Evolutionary conservation across 352 stramenopile species (phyloP), one percentile per base, ranked within the genome.

Genomic region (Pythium chondricola): DNA sequence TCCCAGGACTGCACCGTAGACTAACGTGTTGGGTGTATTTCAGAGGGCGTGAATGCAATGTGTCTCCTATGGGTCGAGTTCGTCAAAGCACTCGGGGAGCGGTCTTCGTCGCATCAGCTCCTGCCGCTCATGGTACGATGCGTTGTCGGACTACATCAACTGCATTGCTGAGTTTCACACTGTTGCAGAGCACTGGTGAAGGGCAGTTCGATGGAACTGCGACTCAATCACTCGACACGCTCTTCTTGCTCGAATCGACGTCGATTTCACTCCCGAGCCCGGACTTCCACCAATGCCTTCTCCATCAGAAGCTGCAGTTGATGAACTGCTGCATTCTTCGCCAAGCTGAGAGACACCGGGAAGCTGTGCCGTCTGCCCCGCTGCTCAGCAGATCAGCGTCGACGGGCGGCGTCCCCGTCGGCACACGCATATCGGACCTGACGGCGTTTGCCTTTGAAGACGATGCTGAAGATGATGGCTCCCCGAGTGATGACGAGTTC

Each of bases 11-110:
- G n/a, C n/a, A n/a, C n/a, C 6, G 35, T 56, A 26, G 26, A 35
- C 20, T 65, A 13, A 31, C 38, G 20, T n/a, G 18, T 6, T 16
- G 8, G 33, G 42, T 22, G 14, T 24, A 48, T 20, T 56, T 16
- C 26, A 93, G 81, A 86, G 40, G 64, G 76, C 0, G 63, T 93
- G 13, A 83, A 84, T 39, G 74, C 71, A 2, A 88, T 90, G 75
- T 82, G 72, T 4, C 53, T 88, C 18, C 43, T 93, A 30, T 93
- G 81, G 81, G 76, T 90, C 16, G 78, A 93, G 52, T 90, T 93
- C 65, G 77, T 93, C 22, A 89, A 87, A 46, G 61, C 61, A 2
- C 45, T 93, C 24, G 64, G 81, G 27, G 75, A 93, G 35, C 60
- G 71, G 32, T 90, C 74, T 74, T 84, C 73, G 30, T 63, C 82